Evolutionary conservation across 345 rosid genomes (phyloP), one percentile per base, ranked within the genome.

Genomic region (Arabis alpina): DNA sequence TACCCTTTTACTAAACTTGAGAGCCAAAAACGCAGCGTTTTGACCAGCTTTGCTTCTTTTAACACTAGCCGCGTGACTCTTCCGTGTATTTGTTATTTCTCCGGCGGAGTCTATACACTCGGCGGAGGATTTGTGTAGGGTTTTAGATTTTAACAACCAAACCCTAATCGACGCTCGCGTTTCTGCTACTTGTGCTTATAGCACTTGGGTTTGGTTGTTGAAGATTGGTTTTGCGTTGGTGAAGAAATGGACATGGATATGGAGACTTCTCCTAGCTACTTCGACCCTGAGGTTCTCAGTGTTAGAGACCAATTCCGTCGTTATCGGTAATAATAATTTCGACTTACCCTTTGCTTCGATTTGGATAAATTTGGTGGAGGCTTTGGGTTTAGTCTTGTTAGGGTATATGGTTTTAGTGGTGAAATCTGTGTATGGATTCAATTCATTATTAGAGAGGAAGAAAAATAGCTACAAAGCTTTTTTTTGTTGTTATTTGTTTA

Each of bases 291-390:
- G 69, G 87, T 75, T 43, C 88, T 85, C 81, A 72, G 81, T 61
- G 78, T 68, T 72, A 77, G 99, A 51, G 96, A 89, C 56, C 85
- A 83, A 47, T 94, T 72, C 72, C 95, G 99, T 44, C 99, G 99
- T 61, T 94, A 86, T 72, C 90, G 99, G 99, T 91, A 84, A 49
- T 91, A 84, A 49, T 6, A 4, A 8, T 14, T 45, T 34, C 10
- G 55, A 55, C 59, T 16, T 16, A 66, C 41, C 5, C 53, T 15
- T 45, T 43, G 40, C 27, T 25, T 15, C 43, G 14, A 42, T 72
- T 54, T 52, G 2, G 42, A 2, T 16, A 8, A 24, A 37, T 16
- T 56, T 28, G n/a, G 19, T 56, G 45, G 16, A 55, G 61, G 64
- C 48, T 64, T 64, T 66, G 61, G 28, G 6, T 55, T 44, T 61